phyloP scores from a whole-genome alignment of 2,329 filamentous ascomycete genomes.

The Monilinia aucupariae region DNA sequence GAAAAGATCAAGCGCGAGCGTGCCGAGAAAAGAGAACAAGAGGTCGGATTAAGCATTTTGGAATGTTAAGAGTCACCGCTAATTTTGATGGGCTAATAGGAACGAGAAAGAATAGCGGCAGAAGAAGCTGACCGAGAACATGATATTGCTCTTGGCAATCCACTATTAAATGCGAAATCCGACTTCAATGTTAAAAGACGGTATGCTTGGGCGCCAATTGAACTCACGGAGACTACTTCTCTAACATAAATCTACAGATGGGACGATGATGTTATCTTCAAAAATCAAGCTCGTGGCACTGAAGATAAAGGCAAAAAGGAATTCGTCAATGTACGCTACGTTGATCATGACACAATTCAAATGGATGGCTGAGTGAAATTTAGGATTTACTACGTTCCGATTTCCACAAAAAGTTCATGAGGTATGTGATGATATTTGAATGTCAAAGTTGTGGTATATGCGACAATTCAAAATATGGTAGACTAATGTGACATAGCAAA shows the following conservation, averaged over 20 bases:
- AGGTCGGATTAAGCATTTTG: conserved; percentile 40
- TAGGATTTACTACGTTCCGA: conserved; percentile 86
- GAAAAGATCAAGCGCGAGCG: conserved; percentile 90
- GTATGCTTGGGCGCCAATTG: conserved; percentile 30
- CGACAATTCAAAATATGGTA: conserved; percentile 5
- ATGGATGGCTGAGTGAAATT: conserved; percentile 18
- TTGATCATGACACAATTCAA: conserved; percentile 10
- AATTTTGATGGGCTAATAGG: conserved; percentile 41
- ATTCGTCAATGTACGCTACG: conserved; percentile 78
- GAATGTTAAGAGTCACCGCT: conserved; percentile 11
- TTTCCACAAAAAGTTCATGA: conserved; percentile 98
- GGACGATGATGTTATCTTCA: conserved; percentile 99
- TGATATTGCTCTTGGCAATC: conserved; percentile 89
- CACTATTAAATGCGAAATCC: conserved; percentile 70
- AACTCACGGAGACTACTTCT: not conserved
- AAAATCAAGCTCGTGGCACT: conserved; percentile 93
- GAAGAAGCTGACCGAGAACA: conserved; percentile 80
- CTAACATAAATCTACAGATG: conserved; percentile 48
- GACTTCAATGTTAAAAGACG: conserved; percentile 85
- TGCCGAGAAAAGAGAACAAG: conserved; percentile 69
- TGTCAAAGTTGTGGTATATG: not conserved
- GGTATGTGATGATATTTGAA: conserved; percentile 27
- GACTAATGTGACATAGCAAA: conserved; percentile 29
- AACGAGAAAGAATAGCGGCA: conserved; percentile 70
- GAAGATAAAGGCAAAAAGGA: conserved; percentile 91